Conservation (phyloP, 139 green algal genomes). For the Micractinium conductrix region DNA sequence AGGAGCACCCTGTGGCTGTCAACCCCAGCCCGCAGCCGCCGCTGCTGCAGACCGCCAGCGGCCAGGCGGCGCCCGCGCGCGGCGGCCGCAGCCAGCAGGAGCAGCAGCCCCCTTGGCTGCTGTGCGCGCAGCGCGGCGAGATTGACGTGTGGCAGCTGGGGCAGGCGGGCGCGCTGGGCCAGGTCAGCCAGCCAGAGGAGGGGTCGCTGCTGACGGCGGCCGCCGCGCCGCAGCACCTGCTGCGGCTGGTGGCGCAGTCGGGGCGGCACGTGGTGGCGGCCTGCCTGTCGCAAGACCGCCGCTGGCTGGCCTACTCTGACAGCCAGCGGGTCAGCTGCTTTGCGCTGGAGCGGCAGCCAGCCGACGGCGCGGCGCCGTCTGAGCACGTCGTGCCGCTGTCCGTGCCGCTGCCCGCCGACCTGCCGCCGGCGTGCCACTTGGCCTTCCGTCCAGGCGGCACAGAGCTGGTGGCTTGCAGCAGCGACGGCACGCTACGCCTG, state of each 20-base stretch:
- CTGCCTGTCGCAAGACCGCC: constrained; percentile 74
- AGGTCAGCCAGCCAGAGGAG: constrained; percentile 32
- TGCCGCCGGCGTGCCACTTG: constrained; percentile 39
- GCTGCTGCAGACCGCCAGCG: background rate
- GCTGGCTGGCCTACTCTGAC: constrained; percentile 69
- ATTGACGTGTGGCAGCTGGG: constrained; percentile 74
- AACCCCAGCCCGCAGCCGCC: constrained; percentile 37
- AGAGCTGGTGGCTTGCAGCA: constrained; percentile 1
- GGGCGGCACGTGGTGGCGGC: constrained; percentile 49
- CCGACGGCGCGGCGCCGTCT: background rate
- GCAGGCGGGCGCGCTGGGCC: background rate
- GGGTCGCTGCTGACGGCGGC: constrained; percentile 53
- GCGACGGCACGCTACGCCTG: constrained; percentile 31
- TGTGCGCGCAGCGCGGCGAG: constrained; percentile 53
- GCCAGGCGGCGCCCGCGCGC: too few species aligned
- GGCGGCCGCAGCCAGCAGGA: background rate
- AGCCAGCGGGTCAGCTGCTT: constrained; percentile 54
- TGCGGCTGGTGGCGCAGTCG: constrained; percentile 49
- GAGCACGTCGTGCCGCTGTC: constrained; percentile 15
- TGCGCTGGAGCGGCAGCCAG: constrained; percentile 28
- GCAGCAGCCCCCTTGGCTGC: constrained; percentile 42
- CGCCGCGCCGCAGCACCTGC: constrained; percentile 57
- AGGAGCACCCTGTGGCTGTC: constrained; percentile 71
- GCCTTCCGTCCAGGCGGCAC: constrained; percentile 20
- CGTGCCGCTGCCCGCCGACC: constrained; percentile 32